Evolutionary conservation across 73 alveolate species (phyloP).

Genomic region (Blepharisma japonicum): DNA sequence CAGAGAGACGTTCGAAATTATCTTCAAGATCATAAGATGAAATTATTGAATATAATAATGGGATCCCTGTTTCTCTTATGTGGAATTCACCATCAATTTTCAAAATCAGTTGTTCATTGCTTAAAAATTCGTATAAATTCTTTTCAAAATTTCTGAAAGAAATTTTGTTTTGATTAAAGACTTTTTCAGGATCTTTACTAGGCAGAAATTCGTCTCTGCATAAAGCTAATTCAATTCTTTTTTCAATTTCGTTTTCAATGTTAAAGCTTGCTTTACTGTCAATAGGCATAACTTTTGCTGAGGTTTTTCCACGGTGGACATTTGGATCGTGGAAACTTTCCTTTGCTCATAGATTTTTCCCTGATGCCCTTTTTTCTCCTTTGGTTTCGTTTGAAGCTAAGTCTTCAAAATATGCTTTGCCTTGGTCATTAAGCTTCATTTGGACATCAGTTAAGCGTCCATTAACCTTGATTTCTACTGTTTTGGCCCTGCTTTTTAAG

Average conservation of each 20-base stretch:
- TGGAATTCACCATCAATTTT: slow-evolving; percentile 72
- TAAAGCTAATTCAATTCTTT: slow-evolving; percentile 44
- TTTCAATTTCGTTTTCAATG: slow-evolving; percentile 32
- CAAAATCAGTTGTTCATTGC: slow-evolving; percentile 71
- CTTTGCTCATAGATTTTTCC: background rate
- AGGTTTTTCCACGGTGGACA: background rate
- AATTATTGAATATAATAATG: slow-evolving; percentile 70
- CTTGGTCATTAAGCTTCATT: slow-evolving; percentile 87
- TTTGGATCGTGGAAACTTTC: slow-evolving; percentile 20
- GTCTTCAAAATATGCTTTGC: slow-evolving; percentile 82
- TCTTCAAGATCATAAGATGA: slow-evolving; percentile 73
- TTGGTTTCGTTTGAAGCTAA: background rate
- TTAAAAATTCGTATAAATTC: slow-evolving; percentile 70
- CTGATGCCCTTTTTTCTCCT: background rate
- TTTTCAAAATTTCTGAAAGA: slow-evolving; percentile 57
- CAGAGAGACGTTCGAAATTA: slow-evolving; percentile 32
- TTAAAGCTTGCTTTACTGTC: slow-evolving; percentile 13
- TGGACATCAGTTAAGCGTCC: slow-evolving; percentile 64
- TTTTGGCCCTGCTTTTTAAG: slow-evolving; percentile 67
- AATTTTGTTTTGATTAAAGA: slow-evolving; percentile 59
- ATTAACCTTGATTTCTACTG: slow-evolving; percentile 73
- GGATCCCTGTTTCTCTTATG: slow-evolving; percentile 80
- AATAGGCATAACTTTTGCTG: background rate
- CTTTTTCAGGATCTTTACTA: slow-evolving; percentile 39
- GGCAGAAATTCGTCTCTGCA: slow-evolving; percentile 44